phyloP scores from a whole-genome alignment of 495 filamentous ascomycete species.

The Sporormia fimetaria region DNA sequence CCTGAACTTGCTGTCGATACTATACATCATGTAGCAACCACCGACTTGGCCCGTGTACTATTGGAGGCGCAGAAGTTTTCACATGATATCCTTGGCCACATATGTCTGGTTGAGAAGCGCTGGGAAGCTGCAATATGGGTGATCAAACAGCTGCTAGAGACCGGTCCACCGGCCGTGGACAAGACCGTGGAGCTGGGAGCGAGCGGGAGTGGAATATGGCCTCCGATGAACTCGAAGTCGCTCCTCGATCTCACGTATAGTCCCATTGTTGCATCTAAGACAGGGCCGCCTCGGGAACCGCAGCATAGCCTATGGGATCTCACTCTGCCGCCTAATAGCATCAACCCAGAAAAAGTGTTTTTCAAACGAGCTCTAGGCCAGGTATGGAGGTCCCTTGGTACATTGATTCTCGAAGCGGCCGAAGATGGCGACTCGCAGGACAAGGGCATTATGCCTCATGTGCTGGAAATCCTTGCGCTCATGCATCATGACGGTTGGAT shows the following conservation, averaged over 20 bases:
- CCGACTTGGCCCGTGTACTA: constrained; percentile 14
- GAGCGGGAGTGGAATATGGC: constrained; percentile 10
- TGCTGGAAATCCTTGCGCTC: constrained; percentile 48
- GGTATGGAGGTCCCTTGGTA: constrained; percentile 43
- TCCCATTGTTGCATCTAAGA: constrained; percentile 6
- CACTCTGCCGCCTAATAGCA: constrained; percentile 11
- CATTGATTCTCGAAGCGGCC: constrained; percentile 43
- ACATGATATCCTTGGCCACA: constrained; percentile 27
- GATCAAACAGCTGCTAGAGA: constrained; percentile 24
- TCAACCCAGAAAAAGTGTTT: constrained; percentile 1
- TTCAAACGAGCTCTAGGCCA: constrained; percentile 30
- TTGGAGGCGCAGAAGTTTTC: constrained; percentile 15
- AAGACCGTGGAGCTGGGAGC: neutral
- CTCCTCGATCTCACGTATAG: constrained; percentile 22
- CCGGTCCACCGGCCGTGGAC: neutral
- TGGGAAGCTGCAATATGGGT: constrained; percentile 35
- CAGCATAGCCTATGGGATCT: constrained; percentile 16
- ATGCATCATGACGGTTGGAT: constrained; percentile 48
- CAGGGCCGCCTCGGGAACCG: neutral
- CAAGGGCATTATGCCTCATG: constrained; percentile 19
- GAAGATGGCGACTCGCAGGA: constrained; percentile 36
- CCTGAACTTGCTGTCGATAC: neutral
- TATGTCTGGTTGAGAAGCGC: constrained; percentile 25
- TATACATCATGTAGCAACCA: neutral
- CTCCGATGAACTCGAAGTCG: neutral